Base-by-base conservation (phyloP, 257 asterid genomes). In the Sherardia arvensis region DNA sequence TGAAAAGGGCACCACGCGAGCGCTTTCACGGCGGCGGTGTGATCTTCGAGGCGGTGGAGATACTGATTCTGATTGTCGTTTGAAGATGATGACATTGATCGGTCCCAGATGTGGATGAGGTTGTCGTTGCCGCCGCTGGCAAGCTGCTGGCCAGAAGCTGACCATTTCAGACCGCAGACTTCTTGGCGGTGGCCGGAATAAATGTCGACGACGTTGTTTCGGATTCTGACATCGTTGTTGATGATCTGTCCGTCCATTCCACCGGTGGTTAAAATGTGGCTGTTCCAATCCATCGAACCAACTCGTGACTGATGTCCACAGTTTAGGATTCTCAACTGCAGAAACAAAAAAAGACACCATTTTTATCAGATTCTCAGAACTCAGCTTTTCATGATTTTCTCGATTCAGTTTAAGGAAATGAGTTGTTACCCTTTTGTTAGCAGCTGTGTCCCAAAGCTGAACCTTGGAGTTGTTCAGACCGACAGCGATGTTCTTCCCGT, bases 1-100 rank as follows among this genome's bases (percentile, higher is more conserved):
- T 91, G 98, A 69, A 88, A 91, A 7, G 98, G 96, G 65, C 98
- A 91, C 98, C 98, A 91, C 4, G 98, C 95, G 4, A 91, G 96
- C 15, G 98, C 98, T 69, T 91, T 91, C 23, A 91, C 96, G 10
- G 96, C 98, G 49, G 95, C 94, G 0, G 90, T 88, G 38, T 91
- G 98, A 12, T 91, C 96, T 77, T 86, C 95, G 1, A 91, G 83
- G 83, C 96, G 77, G 80, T 91, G 98, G 61, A 86, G 93, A 90
- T 90, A 86, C 61, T 80, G 90, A 0, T 87, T 81, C 17, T 57
- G 78, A 36, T 90, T 69, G 40, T 92, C 71, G 34, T 70, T 78
- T 27, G 95, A 74, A 12, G 96, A 83, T 22, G 96, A 86, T 22
- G 96, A 86, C 57, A 18, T 18, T 12, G 96, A 84, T 62, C 87